Base-by-base conservation (phyloP, 768 basidiomycete species). In the Suillus lakei region DNA sequence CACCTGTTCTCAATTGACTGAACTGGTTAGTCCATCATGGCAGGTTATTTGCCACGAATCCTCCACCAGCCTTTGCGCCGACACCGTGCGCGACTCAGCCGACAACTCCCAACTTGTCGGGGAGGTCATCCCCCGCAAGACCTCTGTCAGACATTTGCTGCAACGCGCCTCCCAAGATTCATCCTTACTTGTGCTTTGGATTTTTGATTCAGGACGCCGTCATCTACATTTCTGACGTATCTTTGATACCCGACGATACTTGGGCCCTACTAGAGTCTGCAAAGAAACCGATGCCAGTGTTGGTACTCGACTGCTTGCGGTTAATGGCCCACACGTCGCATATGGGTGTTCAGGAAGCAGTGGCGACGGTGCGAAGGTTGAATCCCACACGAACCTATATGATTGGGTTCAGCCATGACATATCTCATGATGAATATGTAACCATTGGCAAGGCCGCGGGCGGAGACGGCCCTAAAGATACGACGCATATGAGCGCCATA, bases 191-290 rank as follows among this genome's bases (percentile, higher is more conserved):
- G 59, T 89, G 86, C 71, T 84, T 89, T 70, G 91, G 89, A 34
- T 93, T 93, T 79, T 83, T 86, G 71, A 81, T 92, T 54, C 85
- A 89, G 70, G 80, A 89, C 41, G 77, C 84, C 36, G 77, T 96
- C 54, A 80, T 88, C 16, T 96, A 96, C 78, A 82, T 97, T 65
- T 90, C 91, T 32, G 96, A 98, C 74, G 91, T 90, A 48, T 93
- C 91, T 10, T 78, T 85, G 69, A 91, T 97, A 62, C 94, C 95
- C 2, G 86, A 91, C 9, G 82, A 86, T 41, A 85, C 88, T 46
- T 93, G 91, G 91, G 71, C 75, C 23, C 70, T 87, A 60, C 77
- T 89, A 60, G 68, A 74, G 39, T 69, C 66, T 16, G 69, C 67
- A 5, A 59, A 64, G 36, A 67, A 64, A 28, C 76, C 65, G 23